These are phyloP conservation scores for Nematodospora valgi DNA, from an alignment of 805 yeast species.

Conservation along the genomic window DNA sequence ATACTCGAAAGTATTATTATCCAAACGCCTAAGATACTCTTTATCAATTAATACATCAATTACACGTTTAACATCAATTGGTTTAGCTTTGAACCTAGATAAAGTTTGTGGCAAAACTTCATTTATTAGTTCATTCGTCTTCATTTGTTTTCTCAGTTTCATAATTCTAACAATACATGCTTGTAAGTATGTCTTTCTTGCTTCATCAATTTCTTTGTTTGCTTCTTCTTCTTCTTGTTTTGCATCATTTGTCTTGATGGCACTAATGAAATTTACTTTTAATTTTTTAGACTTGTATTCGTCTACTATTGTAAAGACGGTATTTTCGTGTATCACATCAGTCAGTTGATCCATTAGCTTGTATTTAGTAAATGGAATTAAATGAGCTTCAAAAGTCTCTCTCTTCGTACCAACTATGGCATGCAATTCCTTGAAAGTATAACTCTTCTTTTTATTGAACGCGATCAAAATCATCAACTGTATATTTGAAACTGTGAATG, in stretches of 20 bases:
- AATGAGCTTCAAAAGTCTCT: conserved; percentile 68
- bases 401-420: conserved; percentile 66
- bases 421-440: conserved; percentile 57
- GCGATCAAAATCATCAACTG: conserved; percentile 85
- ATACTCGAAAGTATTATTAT: conserved; percentile 73
- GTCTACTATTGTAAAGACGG: conserved; percentile 64
- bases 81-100: conserved; percentile 78
- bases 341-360: conserved; percentile 66
- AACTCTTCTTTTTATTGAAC: conserved; percentile 67
- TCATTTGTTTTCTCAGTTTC: conserved; percentile 84
- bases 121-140: conserved; percentile 76
- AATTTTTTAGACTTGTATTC: conserved; percentile 85
- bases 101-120: conserved; percentile 87
- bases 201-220: conserved; percentile 78
- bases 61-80: conserved; percentile 81
- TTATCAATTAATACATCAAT: conserved; percentile 82
- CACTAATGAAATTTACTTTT: conserved; percentile 72
- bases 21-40: conserved; percentile 78
- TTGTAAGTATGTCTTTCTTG: conserved; percentile 78
- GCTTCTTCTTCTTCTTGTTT: conserved; percentile 71
- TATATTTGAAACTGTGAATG: conserved; percentile 75
- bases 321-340: conserved; percentile 38
- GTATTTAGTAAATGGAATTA: conserved; percentile 75
- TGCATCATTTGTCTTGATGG: conserved; percentile 52
- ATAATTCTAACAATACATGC: conserved; percentile 95